These are phyloP conservation scores for Candida mesenterica DNA, from an alignment of 1,139 yeast genomes.

Conservation along the genomic window DNA sequence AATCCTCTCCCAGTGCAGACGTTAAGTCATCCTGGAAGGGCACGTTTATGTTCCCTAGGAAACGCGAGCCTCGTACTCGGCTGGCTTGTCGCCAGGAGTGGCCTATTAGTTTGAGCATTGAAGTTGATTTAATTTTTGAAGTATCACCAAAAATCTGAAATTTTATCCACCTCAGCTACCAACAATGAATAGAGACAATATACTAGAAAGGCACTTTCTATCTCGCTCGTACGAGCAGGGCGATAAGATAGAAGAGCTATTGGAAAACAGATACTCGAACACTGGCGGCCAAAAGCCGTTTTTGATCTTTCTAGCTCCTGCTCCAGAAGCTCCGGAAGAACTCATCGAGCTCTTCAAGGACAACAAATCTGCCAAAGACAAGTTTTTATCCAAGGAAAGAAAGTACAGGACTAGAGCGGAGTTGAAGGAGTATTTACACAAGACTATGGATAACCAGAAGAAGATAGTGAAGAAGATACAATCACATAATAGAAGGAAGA, in stretches of 20 bases:
- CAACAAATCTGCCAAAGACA: slow-evolving; percentile 6
- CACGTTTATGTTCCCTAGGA: slow-evolving; percentile 18
- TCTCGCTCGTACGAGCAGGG: slow-evolving; percentile 47
- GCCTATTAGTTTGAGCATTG: not conserved
- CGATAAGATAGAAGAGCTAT: slow-evolving; percentile 46
- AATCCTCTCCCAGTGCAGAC: slow-evolving; percentile 33
- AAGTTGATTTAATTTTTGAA: not conserved
- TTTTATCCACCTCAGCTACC: too few species aligned
- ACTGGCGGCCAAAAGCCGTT: slow-evolving; percentile 59
- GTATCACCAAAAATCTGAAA: too few species aligned
- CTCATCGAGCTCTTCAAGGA: slow-evolving; percentile 20
- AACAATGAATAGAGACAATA: slow-evolving; percentile 37
- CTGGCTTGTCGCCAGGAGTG: not conserved
- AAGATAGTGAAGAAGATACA: slow-evolving; percentile 33
- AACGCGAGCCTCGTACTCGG: not conserved
- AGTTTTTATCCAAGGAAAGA: slow-evolving; percentile 16
- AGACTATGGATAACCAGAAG: slow-evolving; percentile 38
- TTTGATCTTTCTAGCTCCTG: slow-evolving; percentile 10
- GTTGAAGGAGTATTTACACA: slow-evolving; percentile 42
- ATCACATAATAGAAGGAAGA: slow-evolving; percentile 22
- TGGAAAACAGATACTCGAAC: slow-evolving; percentile 55
- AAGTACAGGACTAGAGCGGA: slow-evolving; percentile 41
- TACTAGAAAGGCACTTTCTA: slow-evolving; percentile 53
- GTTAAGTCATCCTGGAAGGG: slow-evolving; percentile 45
- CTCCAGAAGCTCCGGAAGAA: slow-evolving; percentile 10